A percentile compares a stretch with the other conserved stretches of the same genome.
Evolutionary conservation across 257 asterid genomes (phyloP).

Genomic region (Orobanche coerulescens): DNA sequence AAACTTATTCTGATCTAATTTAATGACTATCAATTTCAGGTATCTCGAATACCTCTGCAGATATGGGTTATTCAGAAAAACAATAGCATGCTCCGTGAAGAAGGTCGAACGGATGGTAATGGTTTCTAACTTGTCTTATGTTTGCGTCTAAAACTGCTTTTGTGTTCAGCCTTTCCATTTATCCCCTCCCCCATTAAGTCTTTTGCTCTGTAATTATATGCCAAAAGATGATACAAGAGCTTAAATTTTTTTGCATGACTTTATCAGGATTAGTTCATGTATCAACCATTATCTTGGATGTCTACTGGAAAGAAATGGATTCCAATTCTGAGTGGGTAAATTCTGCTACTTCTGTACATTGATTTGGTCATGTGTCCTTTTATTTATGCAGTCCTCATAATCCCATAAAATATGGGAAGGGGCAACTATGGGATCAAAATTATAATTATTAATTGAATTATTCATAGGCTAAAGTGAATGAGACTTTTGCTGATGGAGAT

Average conservation of each 20-base stretch:
- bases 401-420: slow-evolving; percentile 12
- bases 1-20: slow-evolving; percentile 6
- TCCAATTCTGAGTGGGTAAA: slow-evolving; percentile 89
- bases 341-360: neutral
- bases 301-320: slow-evolving; percentile 76
- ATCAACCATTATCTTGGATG: slow-evolving; percentile 57
- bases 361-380: slow-evolving; percentile 12
- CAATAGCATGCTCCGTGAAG: slow-evolving; percentile 64
- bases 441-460: slow-evolving; percentile 18
- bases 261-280: slow-evolving; percentile 79
- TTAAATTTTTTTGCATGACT: neutral
- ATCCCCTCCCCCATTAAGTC: too few species aligned
- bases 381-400: neutral
- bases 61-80: slow-evolving; percentile 85
- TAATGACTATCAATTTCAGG: slow-evolving; percentile 32
- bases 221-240: too few species aligned
- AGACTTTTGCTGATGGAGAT: slow-evolving; percentile 62
- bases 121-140: neutral
- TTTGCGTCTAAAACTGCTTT: slow-evolving; percentile 7
- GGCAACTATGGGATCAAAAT: neutral
- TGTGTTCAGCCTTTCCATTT: too few species aligned
- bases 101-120: slow-evolving; percentile 54
- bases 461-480: slow-evolving; percentile 70
- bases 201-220: too few species aligned
- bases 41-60: slow-evolving; percentile 71